Conservation (phyloP, 2,329 filamentous ascomycete species). For the Lasiodiplodia citricola region DNA sequence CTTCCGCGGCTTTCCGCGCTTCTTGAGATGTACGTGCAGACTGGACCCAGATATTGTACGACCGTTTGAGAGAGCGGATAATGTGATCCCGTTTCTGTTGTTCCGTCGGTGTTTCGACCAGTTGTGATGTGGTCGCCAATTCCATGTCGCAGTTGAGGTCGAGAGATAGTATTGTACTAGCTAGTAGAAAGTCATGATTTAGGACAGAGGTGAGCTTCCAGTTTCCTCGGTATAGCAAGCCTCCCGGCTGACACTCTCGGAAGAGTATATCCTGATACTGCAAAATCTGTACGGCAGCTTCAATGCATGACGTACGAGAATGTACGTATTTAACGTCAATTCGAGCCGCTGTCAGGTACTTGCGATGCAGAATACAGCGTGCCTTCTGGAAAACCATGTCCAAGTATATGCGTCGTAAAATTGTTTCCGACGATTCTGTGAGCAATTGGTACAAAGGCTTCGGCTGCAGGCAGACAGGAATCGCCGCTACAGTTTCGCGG, state of each 20-base stretch:
- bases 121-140: neutral
- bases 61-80: neutral
- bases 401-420: conserved; percentile 38
- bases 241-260: conserved; percentile 47
- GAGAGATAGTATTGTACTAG: conserved; percentile 54
- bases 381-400: conserved; percentile 41
- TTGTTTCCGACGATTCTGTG: conserved; percentile 29
- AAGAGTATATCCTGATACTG: conserved; percentile 52
- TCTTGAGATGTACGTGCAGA: neutral
- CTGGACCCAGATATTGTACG: neutral
- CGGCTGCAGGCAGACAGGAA: neutral
- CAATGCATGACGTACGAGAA: conserved; percentile 51
- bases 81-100: neutral
- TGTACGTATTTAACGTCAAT: conserved; percentile 44
- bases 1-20: neutral
- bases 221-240: conserved; percentile 46
- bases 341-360: conserved; percentile 42
- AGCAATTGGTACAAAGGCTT: neutral
- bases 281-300: conserved; percentile 52
- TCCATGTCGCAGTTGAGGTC: conserved; percentile 40
- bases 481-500: conserved; percentile 31
- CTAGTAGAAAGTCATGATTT: conserved; percentile 55
- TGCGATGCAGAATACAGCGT: conserved; percentile 44
- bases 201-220: conserved; percentile 53
- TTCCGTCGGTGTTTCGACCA: neutral